Percentiles rank a stretch among this genome's conserved stretches.
Conservation (phyloP, 345 rosid species). For the Cardamine chenopodiifolia region DNA sequence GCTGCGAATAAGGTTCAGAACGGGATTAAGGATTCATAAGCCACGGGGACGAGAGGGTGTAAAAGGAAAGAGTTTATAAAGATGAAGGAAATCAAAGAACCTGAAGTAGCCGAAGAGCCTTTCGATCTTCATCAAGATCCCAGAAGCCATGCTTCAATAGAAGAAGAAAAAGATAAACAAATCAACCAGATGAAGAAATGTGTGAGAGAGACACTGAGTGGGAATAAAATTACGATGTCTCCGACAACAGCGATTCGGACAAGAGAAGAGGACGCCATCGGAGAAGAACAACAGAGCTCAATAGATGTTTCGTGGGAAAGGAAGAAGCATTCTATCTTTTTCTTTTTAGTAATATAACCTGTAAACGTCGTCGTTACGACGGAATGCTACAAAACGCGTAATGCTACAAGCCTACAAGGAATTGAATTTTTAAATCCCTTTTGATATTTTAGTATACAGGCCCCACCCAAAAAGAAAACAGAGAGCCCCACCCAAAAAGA, state of each 20-base stretch:
- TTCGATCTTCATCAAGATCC: conserved; percentile 72
- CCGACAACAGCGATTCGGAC: conserved; percentile 47
- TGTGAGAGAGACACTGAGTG: neutral
- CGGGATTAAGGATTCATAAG: conserved; percentile 2
- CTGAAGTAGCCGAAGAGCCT: conserved; percentile 70
- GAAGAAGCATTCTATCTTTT: neutral
- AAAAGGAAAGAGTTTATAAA: neutral
- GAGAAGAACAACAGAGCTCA: neutral
- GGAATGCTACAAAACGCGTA: neutral
- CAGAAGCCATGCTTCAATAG: conserved; percentile 73
- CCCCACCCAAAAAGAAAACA: conserved; percentile 3
- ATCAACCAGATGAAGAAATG: neutral
- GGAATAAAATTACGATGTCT: conserved; percentile 31
- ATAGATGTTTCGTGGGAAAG: neutral
- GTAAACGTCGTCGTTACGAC: conserved; percentile 1
- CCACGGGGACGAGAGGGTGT: neutral
- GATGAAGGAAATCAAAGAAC: conserved; percentile 41
- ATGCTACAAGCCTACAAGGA: conserved; percentile 21
- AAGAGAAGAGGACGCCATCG: conserved; percentile 41
- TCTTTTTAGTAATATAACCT: neutral
- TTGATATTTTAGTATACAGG: conserved; percentile 15
- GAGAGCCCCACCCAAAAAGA: neutral
- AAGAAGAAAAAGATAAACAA: neutral
- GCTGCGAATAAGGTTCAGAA: conserved; percentile 54
- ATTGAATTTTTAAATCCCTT: neutral